Evolutionary conservation across 2,329 filamentous ascomycete species (phyloP).

Genomic region (Hymenoscyphus fructigenus): DNA sequence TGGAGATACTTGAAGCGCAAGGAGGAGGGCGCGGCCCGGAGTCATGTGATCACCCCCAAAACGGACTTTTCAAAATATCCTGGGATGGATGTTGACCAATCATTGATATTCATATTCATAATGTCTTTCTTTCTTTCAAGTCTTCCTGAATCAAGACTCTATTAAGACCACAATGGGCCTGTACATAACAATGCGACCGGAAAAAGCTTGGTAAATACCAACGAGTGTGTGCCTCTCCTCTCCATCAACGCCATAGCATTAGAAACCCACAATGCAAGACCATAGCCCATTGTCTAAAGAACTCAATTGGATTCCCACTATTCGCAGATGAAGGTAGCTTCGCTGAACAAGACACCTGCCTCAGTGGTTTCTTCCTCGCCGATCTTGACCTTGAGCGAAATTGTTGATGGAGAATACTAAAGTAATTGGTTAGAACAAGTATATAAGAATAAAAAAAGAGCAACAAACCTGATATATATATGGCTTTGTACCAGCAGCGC

Average conservation of each 20-base stretch:
- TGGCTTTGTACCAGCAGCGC: constrained; percentile 86
- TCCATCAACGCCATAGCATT: constrained; percentile 29
- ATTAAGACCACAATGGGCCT: constrained; percentile 13
- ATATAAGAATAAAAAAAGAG: background rate
- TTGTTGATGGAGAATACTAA: constrained; percentile 68
- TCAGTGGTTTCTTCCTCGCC: constrained; percentile 78
- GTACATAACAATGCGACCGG: constrained; percentile 4
- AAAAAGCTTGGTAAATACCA: constrained; percentile 18
- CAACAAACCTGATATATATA: constrained; percentile 89
- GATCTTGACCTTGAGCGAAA: constrained; percentile 79
- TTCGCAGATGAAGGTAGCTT: constrained; percentile 93
- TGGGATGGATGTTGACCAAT: background rate
- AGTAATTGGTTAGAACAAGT: constrained; percentile 27
- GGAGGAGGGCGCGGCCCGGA: background rate
- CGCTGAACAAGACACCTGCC: constrained; percentile 75
- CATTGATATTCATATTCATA: background rate
- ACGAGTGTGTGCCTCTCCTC: constrained; percentile 31
- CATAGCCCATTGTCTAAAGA: constrained; percentile 5
- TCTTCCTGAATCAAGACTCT: constrained; percentile 18
- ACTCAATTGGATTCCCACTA: constrained; percentile 13
- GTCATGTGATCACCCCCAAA: background rate
- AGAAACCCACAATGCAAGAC: constrained; percentile 20
- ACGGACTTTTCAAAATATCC: background rate
- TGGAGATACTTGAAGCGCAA: background rate
- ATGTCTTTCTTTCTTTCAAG: constrained; percentile 15